phyloP scores from a whole-genome alignment of 106 monocot species.

The Xerophyta viscosa region DNA sequence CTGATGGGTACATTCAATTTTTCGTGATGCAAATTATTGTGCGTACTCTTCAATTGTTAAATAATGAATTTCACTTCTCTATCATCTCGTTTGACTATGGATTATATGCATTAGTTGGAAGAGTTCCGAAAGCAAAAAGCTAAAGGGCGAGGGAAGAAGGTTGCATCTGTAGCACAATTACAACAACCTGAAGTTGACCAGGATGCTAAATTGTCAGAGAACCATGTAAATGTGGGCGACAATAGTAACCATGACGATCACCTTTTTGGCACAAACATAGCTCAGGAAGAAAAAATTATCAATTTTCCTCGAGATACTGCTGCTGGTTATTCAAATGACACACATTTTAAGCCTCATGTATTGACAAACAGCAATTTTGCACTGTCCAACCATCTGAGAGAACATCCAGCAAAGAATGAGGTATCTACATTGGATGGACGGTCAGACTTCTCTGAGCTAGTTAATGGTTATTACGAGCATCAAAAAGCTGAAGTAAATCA shows the following conservation, averaged over 20 bases:
- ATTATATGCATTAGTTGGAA: constrained; percentile 60
- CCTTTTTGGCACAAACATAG: constrained; percentile 1
- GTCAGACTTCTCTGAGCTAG: constrained; percentile 13
- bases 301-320: constrained; percentile 12
- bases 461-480: constrained; percentile 36
- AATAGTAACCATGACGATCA: background rate
- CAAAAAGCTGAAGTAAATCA: constrained; percentile 18
- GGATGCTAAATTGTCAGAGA: constrained; percentile 19
- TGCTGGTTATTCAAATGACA: constrained; percentile 18
- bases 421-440: constrained; percentile 12
- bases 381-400: constrained; percentile 1
- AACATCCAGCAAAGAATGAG: constrained; percentile 6
- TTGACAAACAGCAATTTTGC: constrained; percentile 3
- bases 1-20: too few species aligned
- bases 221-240: constrained; percentile 2
- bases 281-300: constrained; percentile 8
- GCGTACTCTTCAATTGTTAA: background rate
- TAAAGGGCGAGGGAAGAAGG: constrained; percentile 43
- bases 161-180: constrained; percentile 33
- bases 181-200: constrained; percentile 25
- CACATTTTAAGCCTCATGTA: constrained; percentile 5
- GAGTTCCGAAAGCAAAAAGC: constrained; percentile 81
- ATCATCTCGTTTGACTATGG: background rate
- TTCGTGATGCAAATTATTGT: too few species aligned
- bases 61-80: background rate